phyloP scores from a whole-genome alignment of 306 rosid species.

The Purshia tridentata region DNA sequence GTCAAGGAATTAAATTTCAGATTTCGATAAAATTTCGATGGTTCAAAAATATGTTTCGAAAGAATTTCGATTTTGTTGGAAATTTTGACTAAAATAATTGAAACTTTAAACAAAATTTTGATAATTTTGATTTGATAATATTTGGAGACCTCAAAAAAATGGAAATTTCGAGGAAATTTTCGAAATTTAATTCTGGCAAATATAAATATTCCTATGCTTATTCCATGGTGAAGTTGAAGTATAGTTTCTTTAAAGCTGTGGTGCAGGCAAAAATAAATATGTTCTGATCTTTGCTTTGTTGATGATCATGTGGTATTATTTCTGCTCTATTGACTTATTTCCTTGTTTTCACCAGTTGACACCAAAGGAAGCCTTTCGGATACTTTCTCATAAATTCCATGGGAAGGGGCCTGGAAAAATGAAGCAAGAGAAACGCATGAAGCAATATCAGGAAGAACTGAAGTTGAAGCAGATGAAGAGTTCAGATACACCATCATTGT shows the following conservation, averaged over 20 bases:
- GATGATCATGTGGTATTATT: constrained; percentile 4
- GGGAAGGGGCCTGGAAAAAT: constrained; percentile 96
- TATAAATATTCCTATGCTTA: neutral
- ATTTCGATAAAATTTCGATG: too few relatives aligned
- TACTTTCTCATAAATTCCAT: constrained; percentile 79
- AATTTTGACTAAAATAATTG: too few relatives aligned
- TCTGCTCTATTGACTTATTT: constrained; percentile 12
- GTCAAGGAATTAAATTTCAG: too few relatives aligned
- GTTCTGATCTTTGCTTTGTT: constrained; percentile 5
- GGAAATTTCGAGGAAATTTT: too few relatives aligned
- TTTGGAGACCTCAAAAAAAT: too few relatives aligned
- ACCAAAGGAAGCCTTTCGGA: constrained; percentile 86
- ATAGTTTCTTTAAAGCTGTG: neutral
- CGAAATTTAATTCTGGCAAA: too few relatives aligned
- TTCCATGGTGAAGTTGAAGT: neutral
- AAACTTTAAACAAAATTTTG: too few relatives aligned
- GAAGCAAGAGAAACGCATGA: constrained; percentile 96
- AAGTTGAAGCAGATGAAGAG: constrained; percentile 93
- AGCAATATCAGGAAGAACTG: constrained; percentile 80
- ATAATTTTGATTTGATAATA: too few relatives aligned
- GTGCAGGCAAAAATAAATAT: neutral
- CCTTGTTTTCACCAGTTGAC: constrained; percentile 66
- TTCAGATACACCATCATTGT: constrained; percentile 79
- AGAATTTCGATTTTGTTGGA: too few relatives aligned
- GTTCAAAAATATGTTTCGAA: too few relatives aligned